Evolutionary conservation across 495 filamentous ascomycete genomes (phyloP).

Genomic region (Cladorrhinum samala): DNA sequence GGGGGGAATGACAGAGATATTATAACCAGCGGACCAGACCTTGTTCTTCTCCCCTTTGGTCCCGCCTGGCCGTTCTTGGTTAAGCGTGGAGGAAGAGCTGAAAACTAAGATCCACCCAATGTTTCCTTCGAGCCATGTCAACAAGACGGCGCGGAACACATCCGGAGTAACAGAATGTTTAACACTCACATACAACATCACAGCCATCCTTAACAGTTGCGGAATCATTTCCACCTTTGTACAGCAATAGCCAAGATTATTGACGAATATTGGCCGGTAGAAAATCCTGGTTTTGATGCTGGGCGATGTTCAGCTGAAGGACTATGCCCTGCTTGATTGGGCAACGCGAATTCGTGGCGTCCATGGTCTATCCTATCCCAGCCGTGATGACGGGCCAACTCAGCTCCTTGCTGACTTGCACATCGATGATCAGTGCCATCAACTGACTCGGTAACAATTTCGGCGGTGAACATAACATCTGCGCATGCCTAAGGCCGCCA

Average conservation of each 20-base stretch:
- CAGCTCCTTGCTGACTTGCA: constrained; percentile 8
- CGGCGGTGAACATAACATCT: neutral
- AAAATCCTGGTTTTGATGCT: neutral
- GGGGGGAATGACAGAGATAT: neutral
- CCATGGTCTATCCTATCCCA: neutral
- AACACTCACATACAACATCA: neutral
- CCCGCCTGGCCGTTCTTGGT: neutral
- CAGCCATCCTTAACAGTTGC: neutral
- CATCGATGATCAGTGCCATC: neutral
- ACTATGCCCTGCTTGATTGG: constrained; percentile 11
- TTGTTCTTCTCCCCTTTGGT: neutral
- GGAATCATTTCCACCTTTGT: neutral
- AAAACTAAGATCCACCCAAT: neutral
- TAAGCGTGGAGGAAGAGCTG: neutral
- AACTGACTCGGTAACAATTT: no score
- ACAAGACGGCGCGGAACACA: neutral
- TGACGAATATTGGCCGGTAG: neutral
- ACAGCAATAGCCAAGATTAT: constrained; percentile 9
- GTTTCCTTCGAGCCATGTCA: neutral
- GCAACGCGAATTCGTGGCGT: constrained; percentile 9
- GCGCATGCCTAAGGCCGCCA: no score
- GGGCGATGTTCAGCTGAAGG: constrained; percentile 9
- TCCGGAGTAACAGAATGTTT: neutral
- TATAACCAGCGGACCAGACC: neutral
- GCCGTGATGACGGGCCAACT: constrained; percentile 9